Evolutionary conservation across 73 alveolate genomes (phyloP), one percentile per base, ranked within the genome.

Genomic region (Blepharisma stoltei): DNA sequence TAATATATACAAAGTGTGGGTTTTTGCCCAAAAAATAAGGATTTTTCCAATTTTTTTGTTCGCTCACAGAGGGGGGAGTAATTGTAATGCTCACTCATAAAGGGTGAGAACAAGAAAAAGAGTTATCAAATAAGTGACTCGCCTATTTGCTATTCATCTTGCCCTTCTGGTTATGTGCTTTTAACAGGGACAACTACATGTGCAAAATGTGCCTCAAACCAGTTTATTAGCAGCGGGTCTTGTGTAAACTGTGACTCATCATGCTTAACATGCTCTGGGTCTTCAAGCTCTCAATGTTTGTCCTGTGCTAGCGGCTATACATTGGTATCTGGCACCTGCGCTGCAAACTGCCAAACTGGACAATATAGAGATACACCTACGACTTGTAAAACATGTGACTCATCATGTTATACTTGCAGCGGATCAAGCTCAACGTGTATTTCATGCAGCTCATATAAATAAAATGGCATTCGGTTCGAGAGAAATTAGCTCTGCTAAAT

Each of bases 191-290:
- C 14, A 14, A 60, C 73, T 14, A 32, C 41, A 32, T 60, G 73
- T 60, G 73, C 73, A 2, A 25, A 20, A 20, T 60, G 73, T 60
- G 46, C 73, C 11, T 60, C 73, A 20, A 60, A 60, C 46, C 14
- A n/a, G 14, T 60, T 14, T 60, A 60, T 14, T 14, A 25, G 23
- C 4, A n/a, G 11, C 14, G 73, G 73, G 18, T n/a, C 14, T 8
- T 60, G 73, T 60, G 23, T 8, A 60, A 25, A 9, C 45, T 60
- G 73, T 60, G 73, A 60, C 73, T 18, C 73, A 60, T 60, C 73
- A 14, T 60, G 73, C 23, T 38, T 20, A 18, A 9, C 73, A 0
- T 60, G 73, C 46, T 18, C 37, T 20, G 73, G 73, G 5, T 25
- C 73, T 60, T 20, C 49, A 20, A 9, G 47, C 2, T 1, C 37